Evolutionary conservation across 441 rosid species (phyloP), one percentile per base, ranked within the genome.

Genomic region (Croton laevigatus): DNA sequence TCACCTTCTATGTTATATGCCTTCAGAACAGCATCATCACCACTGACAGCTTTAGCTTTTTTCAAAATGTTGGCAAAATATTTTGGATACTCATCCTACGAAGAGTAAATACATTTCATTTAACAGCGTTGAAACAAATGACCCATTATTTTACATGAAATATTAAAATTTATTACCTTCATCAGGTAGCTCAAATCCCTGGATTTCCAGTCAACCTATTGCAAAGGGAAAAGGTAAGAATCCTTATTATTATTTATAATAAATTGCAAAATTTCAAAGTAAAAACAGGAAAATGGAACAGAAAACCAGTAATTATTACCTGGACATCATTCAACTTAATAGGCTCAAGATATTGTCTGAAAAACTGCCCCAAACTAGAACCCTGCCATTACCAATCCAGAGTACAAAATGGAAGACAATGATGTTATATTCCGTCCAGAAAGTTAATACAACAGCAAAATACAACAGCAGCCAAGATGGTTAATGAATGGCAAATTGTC

Each of bases 281-380:
- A 34, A 38, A 16, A 55, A 51, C n/a, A 58, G 63, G 49, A 65
- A 59, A 40, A 64, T 17, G 60, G 14, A 63, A 12, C 45, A 13
- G 72, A 37, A 75, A 59, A 42, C 64, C 17, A n/a, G 46, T 3
- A 72, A 71, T 78, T 27, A 27, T 27, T 81, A 92, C 99, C 89
- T 82, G 82, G 71, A 87, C 84, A 73, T 91, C 92, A 79, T 95
- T 95, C 82, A 95, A 80, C 83, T 89, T 95, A 65, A 95, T 91
- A 57, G 98, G 96, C 71, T 82, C 89, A 61, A 95, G 96, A 79
- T 90, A 95, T 70, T 88, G 87, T 65, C 75, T 83, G 86, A 83
- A 95, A 80, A 92, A 95, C 83, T 89, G 98, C 67, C 98, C 99
- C 87, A 95, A 65, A 79, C 99, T 95, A 75, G 99, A 92, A 77